Conservation (phyloP, 345 rosid species). For the Nasturtium officinale region DNA sequence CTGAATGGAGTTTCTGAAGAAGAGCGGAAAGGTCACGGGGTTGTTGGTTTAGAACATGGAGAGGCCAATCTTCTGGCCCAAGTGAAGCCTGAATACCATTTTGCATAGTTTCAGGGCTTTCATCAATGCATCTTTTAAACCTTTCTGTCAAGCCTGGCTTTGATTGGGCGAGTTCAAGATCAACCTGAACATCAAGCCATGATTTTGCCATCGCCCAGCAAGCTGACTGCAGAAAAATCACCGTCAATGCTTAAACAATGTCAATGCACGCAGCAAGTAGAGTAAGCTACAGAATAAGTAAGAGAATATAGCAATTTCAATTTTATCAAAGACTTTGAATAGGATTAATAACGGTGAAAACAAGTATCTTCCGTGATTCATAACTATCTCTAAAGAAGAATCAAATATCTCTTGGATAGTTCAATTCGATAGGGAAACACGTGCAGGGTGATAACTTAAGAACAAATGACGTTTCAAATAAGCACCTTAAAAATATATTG, state of each 20-base stretch:
- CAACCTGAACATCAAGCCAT: constrained; percentile 98
- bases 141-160: constrained; percentile 69
- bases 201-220: constrained; percentile 99
- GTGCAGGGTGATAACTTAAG: constrained; percentile 15
- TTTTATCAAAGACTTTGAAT: constrained; percentile 1
- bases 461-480: constrained; percentile 4
- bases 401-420: constrained; percentile 15
- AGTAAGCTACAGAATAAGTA: constrained; percentile 4
- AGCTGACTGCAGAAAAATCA: constrained; percentile 69
- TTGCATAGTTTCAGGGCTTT: constrained; percentile 60
- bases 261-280: background rate
- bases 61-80: constrained; percentile 92
- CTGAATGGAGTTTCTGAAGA: constrained; percentile 97
- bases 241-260: constrained; percentile 10
- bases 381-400: constrained; percentile 18
- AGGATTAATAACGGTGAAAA: background rate
- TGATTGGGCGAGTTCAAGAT: constrained; percentile 72
- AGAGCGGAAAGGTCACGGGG: constrained; percentile 84
- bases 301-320: background rate
- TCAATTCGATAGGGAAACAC: constrained; percentile 5
- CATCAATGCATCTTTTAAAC: constrained; percentile 66
- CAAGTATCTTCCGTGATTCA: background rate
- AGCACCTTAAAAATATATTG: constrained; percentile 4
- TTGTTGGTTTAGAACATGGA: constrained; percentile 87
- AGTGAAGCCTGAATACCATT: constrained; percentile 49